phyloP scores from a whole-genome alignment of 495 filamentous ascomycete species.

The Penicillium cinerascens region DNA sequence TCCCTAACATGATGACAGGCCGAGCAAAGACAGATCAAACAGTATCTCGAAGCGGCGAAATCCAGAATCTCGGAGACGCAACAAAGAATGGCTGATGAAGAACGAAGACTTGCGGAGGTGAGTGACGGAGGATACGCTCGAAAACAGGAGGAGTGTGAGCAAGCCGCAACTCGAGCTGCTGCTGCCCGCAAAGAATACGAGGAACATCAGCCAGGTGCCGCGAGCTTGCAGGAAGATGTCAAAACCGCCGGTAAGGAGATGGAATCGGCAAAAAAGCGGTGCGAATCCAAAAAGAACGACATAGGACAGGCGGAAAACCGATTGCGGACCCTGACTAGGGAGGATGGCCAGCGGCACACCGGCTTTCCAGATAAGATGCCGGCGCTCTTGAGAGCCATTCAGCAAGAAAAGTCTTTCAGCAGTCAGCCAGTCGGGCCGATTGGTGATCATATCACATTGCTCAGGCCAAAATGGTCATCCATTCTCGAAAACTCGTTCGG shows the following conservation, averaged over 20 bases:
- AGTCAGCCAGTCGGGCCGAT: slow-evolving; percentile 80
- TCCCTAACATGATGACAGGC: slow-evolving; percentile 29
- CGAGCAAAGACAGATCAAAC: slow-evolving; percentile 49
- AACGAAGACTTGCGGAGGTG: slow-evolving; percentile 45
- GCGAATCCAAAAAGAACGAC: slow-evolving; percentile 33
- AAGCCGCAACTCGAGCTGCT: slow-evolving; percentile 30
- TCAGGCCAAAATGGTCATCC: slow-evolving; percentile 79
- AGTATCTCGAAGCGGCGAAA: slow-evolving; percentile 43
- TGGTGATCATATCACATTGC: slow-evolving; percentile 67
- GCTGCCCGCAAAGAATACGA: slow-evolving; percentile 30
- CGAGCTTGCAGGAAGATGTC: slow-evolving; percentile 31
- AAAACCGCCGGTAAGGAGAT: slow-evolving; percentile 33
- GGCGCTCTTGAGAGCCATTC: slow-evolving; percentile 61
- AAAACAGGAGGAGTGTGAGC: slow-evolving; percentile 45
- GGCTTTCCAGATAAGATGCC: slow-evolving; percentile 63
- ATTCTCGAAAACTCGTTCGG: slow-evolving; percentile 75
- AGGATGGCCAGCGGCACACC: slow-evolving; percentile 45
- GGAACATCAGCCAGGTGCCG: slow-evolving; percentile 27
- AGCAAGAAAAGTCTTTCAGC: slow-evolving; percentile 60
- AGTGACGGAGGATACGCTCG: slow-evolving; percentile 53
- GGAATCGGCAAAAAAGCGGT: slow-evolving; percentile 19
- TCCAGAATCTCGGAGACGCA: slow-evolving; percentile 37
- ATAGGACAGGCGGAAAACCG: slow-evolving; percentile 41
- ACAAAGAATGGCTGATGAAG: slow-evolving; percentile 44
- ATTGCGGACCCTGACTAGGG: slow-evolving; percentile 48